Conservation (phyloP, 768 basidiomycete genomes). For the Suillus plorans region DNA sequence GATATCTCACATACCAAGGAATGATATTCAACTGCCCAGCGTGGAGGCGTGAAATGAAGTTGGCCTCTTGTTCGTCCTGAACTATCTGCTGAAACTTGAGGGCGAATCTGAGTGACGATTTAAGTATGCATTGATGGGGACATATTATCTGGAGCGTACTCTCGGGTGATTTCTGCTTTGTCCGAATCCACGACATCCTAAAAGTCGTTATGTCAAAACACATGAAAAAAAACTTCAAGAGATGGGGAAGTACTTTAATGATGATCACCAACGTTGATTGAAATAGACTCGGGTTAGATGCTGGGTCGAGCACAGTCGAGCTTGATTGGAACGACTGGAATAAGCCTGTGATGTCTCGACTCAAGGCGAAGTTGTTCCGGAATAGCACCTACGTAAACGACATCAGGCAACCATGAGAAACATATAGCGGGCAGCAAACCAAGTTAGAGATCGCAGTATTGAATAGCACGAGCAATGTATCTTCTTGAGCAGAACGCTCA, state of each 20-base stretch:
- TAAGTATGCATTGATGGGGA: neutral
- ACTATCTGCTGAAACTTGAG: constrained; percentile 62
- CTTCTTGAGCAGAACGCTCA: constrained; percentile 63
- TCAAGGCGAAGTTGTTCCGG: constrained; percentile 64
- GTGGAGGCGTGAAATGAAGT: constrained; percentile 63
- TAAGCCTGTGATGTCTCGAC: constrained; percentile 59
- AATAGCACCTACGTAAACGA: constrained; percentile 48
- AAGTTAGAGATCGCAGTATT: constrained; percentile 67
- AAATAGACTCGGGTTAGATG: constrained; percentile 57
- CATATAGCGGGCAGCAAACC: constrained; percentile 29
- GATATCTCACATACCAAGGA: constrained; percentile 44
- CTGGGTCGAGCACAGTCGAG: constrained; percentile 56
- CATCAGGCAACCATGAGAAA: neutral
- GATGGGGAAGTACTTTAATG: constrained; percentile 46
- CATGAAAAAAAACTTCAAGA: neutral
- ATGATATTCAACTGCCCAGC: constrained; percentile 54
- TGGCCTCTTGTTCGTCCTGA: constrained; percentile 56
- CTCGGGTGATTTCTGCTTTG: constrained; percentile 54
- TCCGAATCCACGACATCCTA: constrained; percentile 67
- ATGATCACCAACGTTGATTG: constrained; percentile 60
- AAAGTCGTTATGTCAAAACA: neutral
- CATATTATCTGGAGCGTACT: constrained; percentile 38
- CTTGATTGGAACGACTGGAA: constrained; percentile 64
- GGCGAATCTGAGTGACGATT: constrained; percentile 40
- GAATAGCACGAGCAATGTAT: constrained; percentile 61